Evolutionary conservation across 2,329 filamentous ascomycete species (phyloP), one percentile per base, ranked within the genome.

Genomic region (Exophiala phaeomuriformis): DNA sequence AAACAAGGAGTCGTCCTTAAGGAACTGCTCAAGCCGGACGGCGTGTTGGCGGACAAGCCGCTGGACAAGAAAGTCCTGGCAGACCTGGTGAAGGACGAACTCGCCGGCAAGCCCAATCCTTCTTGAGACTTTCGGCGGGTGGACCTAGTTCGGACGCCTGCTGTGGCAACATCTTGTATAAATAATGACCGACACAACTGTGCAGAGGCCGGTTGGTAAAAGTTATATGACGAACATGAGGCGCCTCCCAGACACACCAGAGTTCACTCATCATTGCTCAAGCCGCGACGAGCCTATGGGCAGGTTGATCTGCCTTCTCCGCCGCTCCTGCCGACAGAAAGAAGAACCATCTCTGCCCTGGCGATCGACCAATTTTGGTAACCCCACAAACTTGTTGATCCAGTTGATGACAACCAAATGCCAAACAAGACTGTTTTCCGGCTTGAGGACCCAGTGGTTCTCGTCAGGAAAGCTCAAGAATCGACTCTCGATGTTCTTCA

Each of bases 351-450:
- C 60, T 39, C 60, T 53, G 10, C 58, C 61, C 27, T 67, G 63
- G 36, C 69, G 64, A 6, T 68, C 66, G 3, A 66, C 65, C 47
- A 75, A 71, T n/a, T 71, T 66, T 28, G 74, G 69, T 52, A 82
- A 62, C 1, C 79, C 80, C 2, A 75, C 76, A 64, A 80, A 76
- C 58, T 74, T 75, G 65, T 83, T 83, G 61, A 86, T 81, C 82
- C 87, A 96, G 52, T 81, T 81, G 31, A 96, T 66, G 10, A 97
- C 90, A 53, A 89, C 86, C 52, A 80, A 80, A 65, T 97, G 90
- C 93, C 93, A 97, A 19, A 94, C 78, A 12, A 96, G 73, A 2
- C 84, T 86, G 68, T 97, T 97, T 71, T 96, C 91, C 0, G 86
- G 88, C 67, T 95, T 95, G 50, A 95, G 66, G 3, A 96, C 90